phyloP scores from a whole-genome alignment of 352 stramenopile genomes.

The Phytophthora fragariaefolia region DNA sequence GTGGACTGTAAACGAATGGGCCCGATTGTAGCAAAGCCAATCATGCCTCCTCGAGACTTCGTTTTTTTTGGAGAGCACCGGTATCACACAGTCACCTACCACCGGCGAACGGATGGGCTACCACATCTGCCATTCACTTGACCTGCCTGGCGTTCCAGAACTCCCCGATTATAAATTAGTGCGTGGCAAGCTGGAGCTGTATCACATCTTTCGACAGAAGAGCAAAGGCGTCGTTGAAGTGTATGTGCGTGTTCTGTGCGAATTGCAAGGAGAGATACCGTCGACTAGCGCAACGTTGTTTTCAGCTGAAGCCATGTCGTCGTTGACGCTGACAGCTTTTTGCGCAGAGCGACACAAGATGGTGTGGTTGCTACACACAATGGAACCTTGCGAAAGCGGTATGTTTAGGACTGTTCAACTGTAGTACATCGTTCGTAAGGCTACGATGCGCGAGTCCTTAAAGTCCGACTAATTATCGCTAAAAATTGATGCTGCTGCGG shows the following conservation, averaged over 20 bases:
- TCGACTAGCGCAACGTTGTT: conserved; percentile 30
- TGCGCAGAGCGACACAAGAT: conserved; percentile 56
- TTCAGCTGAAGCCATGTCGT: conserved; percentile 38
- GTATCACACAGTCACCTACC: conserved; percentile 37
- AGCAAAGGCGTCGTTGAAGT: conserved; percentile 51
- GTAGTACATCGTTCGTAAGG: no score
- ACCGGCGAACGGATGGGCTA: conserved; percentile 57
- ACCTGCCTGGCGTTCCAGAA: conserved; percentile 38
- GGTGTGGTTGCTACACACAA: conserved; percentile 41
- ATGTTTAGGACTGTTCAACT: no score
- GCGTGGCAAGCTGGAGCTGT: conserved; percentile 45
- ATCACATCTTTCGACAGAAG: conserved; percentile 53
- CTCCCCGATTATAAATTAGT: conserved; percentile 46
- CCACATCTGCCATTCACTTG: conserved; percentile 52
- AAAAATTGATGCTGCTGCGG: no score
- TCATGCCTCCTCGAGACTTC: conserved; percentile 52
- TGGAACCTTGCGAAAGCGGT: conserved; percentile 32
- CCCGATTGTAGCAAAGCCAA: conserved; percentile 29
- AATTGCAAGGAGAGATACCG: conserved; percentile 42
- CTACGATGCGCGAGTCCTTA: no score
- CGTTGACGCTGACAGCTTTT: conserved; percentile 31
- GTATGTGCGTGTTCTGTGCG: conserved; percentile 37
- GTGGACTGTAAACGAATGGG: conserved; percentile 48
- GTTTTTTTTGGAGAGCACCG: conserved; percentile 54
- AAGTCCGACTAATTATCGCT: no score